Percentiles rank a stretch among this genome's conserved stretches.
These are phyloP conservation scores for Fusarium goolgardi DNA, from an alignment of 2,329 filamentous ascomycete genomes.

Conservation along the genomic window DNA sequence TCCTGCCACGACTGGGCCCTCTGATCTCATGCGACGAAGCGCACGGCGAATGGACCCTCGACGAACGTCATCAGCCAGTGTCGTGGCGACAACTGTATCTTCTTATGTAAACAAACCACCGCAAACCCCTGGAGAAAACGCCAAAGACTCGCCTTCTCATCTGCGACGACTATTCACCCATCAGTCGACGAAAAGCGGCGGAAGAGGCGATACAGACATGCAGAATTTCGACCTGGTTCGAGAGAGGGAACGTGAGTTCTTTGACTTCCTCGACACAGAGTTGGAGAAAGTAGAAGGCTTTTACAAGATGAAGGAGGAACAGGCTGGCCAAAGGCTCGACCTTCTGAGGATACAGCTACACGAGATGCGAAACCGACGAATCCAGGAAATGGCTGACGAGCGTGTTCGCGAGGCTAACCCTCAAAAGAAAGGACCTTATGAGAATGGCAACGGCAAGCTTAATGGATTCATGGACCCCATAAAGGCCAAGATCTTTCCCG, in stretches of 20 bases:
- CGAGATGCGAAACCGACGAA: constrained; percentile 87
- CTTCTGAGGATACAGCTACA: constrained; percentile 86
- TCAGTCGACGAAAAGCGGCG: constrained; percentile 38
- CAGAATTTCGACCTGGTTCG: constrained; percentile 71
- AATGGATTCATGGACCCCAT: constrained; percentile 65
- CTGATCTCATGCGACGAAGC: constrained; percentile 31
- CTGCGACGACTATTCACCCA: constrained; percentile 54
- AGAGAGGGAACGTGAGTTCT: constrained; percentile 84
- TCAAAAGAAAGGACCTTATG: constrained; percentile 30
- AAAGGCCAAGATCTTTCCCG: constrained; percentile 64
- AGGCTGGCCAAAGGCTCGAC: constrained; percentile 78
- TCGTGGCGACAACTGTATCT: constrained; percentile 37
- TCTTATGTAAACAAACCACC: constrained; percentile 17
- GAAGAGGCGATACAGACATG: constrained; percentile 57
- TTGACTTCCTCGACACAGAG: constrained; percentile 83
- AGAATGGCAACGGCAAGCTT: constrained; percentile 46
- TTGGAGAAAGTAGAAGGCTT: constrained; percentile 93
- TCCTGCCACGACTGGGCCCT: constrained; percentile 37
- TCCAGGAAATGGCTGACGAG: constrained; percentile 72
- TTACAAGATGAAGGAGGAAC: constrained; percentile 87
- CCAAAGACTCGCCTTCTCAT: constrained; percentile 46
- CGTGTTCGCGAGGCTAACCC: constrained; percentile 50
- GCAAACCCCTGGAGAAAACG: constrained; percentile 37
- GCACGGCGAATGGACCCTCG: constrained; percentile 46
- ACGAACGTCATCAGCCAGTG: constrained; percentile 53